phyloP scores from a whole-genome alignment of 202 grass and related monocot species.

The Zizania palustris region DNA sequence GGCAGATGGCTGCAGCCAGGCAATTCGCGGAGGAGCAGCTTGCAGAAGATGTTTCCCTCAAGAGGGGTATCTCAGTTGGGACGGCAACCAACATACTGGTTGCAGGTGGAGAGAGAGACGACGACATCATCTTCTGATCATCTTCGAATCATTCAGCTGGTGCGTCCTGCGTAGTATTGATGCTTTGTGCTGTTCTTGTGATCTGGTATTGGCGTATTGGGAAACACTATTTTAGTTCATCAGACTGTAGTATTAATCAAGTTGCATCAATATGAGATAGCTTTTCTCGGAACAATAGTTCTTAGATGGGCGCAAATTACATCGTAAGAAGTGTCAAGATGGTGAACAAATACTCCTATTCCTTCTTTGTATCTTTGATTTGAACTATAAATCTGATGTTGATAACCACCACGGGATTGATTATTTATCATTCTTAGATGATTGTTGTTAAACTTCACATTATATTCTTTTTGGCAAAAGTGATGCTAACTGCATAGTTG shows the following conservation, averaged over 20 bases:
- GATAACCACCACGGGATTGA: not conserved
- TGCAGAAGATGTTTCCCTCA: constrained; percentile 54
- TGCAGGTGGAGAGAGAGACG: constrained; percentile 45
- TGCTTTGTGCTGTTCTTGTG: constrained; percentile 3
- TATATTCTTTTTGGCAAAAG: not conserved
- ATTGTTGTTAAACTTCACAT: not conserved
- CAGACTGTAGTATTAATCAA: not conserved
- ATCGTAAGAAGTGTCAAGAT: not conserved
- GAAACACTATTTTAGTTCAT: not conserved
- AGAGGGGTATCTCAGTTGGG: constrained; percentile 59
- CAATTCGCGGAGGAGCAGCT: constrained; percentile 53
- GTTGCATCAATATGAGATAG: not conserved
- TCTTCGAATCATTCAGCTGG: constrained; percentile 14
- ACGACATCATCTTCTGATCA: constrained; percentile 79
- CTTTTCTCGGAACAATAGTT: not conserved
- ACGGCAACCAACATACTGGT: constrained; percentile 53
- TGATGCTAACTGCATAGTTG: not conserved
- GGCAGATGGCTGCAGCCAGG: constrained; percentile 48
- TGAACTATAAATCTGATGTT: not conserved
- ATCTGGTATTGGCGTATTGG: constrained; percentile 9
- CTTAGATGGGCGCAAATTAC: not conserved
- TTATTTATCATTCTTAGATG: not conserved
- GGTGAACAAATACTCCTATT: not conserved
- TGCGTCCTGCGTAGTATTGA: constrained; percentile 12
- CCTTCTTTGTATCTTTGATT: not conserved